Base-by-base conservation (phyloP, 345 rosid species). In the Moricandia moricandioides region DNA sequence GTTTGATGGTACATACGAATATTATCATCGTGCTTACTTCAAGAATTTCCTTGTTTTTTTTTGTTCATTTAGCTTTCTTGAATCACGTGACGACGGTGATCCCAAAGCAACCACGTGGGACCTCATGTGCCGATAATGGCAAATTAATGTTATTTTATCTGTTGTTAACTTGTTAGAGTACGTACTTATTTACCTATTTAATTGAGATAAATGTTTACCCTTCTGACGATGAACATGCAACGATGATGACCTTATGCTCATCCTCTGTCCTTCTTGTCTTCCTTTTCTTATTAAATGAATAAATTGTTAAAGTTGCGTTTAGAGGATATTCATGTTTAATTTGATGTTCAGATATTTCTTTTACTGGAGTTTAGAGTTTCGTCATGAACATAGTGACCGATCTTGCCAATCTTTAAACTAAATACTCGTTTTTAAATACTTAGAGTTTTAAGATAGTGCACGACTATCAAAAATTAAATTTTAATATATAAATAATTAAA, bases 11-110 rank as follows among this genome's bases (percentile, higher is more conserved):
- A 60, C 70, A 54, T 76, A 29, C 64, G 74, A 62, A 69, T 76
- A 76, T 62, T 54, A 62, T 54, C 65, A 69, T 76, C 70, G 64
- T 62, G 63, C 56, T 62, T 40, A 49, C 51, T 76, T 30, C 47
- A 56, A 64, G 65, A 40, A 40, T 37, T 21, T 76, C 37, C 11
- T 40, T 47, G 9, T 21, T 6, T 54, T 6, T 54, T 17, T 4
- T 52, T 45, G 1, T 52, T 21, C 13, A 24, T 21, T 12, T 26
- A 12, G 70, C 60, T 70, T 64, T 64, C 71, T 70, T 70, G 80
- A 77, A 77, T 70, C 80, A 77, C 80, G 76, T 77, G 80, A 77
- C 65, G 80, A 51, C 80, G 80, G 60, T 63, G 61, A 77, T 77
- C 80, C 80, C 80, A 64, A 77, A 56, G 75, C 24, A 43, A 70